Base-by-base conservation (phyloP, 2,329 filamentous ascomycete genomes). In the Arthroderma uncinatum region DNA sequence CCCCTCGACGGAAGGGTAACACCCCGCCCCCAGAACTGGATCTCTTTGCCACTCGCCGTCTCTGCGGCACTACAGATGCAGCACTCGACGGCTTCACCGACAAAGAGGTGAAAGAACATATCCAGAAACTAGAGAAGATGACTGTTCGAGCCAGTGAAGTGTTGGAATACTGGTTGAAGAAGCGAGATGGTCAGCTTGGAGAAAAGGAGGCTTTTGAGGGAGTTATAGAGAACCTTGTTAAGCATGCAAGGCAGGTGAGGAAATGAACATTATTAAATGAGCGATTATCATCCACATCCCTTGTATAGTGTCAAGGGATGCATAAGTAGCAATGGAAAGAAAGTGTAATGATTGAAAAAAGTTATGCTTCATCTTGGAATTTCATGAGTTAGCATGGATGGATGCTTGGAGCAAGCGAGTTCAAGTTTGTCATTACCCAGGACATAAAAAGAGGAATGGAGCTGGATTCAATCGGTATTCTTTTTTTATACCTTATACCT, bases 141-240 rank as follows among this genome's bases (percentile, higher is more conserved):
- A 83, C 88, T 59, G 78, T 76, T n/a, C 78, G 80, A 21, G 89
- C 89, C 2, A 86, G 85, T 57, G 82, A 88, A 59, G 83, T 91
- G 39, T 76, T 96, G 55, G 87, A 89, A 62, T 95, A 92, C 69
- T 97, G 92, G 92, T 80, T 88, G 64, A 87, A 88, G 75, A 78
- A 84, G 64, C 85, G 87, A 55, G 91, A 95, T 68, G 89, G 90
- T 64, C 89, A 92, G 65, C 76, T 95, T 62, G 88, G 88, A 40
- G 92, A 97, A 68, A 85, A 93, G 64, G 92, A 96, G 69, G 89
- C 90, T 2, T 93, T 96, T 70, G 92, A 97, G 69, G 90, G 89
- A 0, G 92, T 97, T 14, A 96, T 97, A 78, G 92, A 95, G 74
- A 96, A 95, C 70, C 72, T 97, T 62, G 92, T 96, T 44, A 93